phyloP scores from a whole-genome alignment of 306 rosid genomes.

The Neltuma alba region DNA sequence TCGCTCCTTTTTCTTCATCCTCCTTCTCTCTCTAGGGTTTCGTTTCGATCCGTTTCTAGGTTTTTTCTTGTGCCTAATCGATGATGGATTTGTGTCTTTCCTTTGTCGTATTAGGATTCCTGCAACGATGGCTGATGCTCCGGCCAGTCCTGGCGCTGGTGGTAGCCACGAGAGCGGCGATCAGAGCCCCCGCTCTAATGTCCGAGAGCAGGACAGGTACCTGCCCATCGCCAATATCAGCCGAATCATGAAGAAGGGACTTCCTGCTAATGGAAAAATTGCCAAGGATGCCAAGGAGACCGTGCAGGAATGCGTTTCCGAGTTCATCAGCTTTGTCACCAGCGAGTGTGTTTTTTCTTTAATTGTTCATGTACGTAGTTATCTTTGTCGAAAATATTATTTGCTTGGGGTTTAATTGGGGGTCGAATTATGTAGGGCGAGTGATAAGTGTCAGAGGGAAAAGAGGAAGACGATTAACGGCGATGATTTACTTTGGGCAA shows the following conservation, averaged over 20 bases:
- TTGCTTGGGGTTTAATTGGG: conserved; percentile 26
- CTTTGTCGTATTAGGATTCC: conserved; percentile 51
- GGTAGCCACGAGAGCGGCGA: conserved; percentile 91
- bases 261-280: conserved; percentile 91
- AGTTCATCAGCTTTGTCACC: conserved; percentile 95
- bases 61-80: conserved; percentile 40
- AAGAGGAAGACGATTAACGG: conserved; percentile 95
- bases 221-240: conserved; percentile 95
- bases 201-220: conserved; percentile 89
- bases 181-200: conserved; percentile 86
- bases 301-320: conserved; percentile 96
- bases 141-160: conserved; percentile 86
- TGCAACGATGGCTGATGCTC: conserved; percentile 72
- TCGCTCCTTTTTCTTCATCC: not conserved
- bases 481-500: conserved; percentile 99
- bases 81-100: conserved; percentile 33
- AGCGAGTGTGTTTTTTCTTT: conserved; percentile 65
- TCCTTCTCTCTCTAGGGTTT: conserved; percentile 27
- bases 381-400: not conserved
- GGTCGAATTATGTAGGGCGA: conserved; percentile 64
- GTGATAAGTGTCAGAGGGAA: conserved; percentile 98
- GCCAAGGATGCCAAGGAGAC: conserved; percentile 98
- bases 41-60: conserved; percentile 32
- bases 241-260: conserved; percentile 97
- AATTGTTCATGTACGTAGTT: not conserved